Base-by-base conservation (phyloP, 768 basidiomycete genomes). In the Kwoniella newhampshirensis region DNA sequence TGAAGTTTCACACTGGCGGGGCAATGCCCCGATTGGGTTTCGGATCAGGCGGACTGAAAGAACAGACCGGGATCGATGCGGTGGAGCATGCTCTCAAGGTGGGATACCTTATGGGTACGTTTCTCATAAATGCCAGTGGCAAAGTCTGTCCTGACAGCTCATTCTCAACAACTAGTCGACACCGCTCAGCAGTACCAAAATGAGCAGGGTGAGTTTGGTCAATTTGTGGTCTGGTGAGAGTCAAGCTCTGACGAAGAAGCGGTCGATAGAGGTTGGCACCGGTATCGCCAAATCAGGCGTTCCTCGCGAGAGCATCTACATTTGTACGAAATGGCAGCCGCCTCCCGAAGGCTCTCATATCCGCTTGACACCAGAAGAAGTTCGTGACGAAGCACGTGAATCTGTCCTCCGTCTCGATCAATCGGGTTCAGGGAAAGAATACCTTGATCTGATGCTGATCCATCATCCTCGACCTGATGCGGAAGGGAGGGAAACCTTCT, bases 401-500 rank as follows among this genome's bases (percentile, higher is more conserved):
- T 58, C 49, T 11, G 21, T 58, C 13, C 15, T 43, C 4, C 37
- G 32, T 5, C 49, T 58, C 12, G 56, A 58, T 26, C 50, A 46
- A 18, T 51, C 47, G 3, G 47, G 54, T 17, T 43, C 46, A 3
- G 32, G 28, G 0, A 60, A 45, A 20, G 46, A 57, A n/a, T 57
- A 56, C 15, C 43, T 75, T 30, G 77, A 78, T 46, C 39, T 70
- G 26, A 51, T 67, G 39, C 45, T 70, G 25, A 54, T 63, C 8
- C 61, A 63, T 35, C 52, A 54, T 41, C 47, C 52, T 4, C 27
- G 59, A 43, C 59, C 59, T 25, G 51, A 54, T 35, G 35, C 59
- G 1, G 65, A 71, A 39, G 74, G 73, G 17, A 53, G 78, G 20
- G 62, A 65, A 12, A 54, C 67, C 23, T 52, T 63, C 47, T 73